A percentile compares a stretch with the other conserved stretches of the same genome.
Evolutionary conservation across 345 rosid species (phyloP).

Genomic region (Citrus trifoliata): DNA sequence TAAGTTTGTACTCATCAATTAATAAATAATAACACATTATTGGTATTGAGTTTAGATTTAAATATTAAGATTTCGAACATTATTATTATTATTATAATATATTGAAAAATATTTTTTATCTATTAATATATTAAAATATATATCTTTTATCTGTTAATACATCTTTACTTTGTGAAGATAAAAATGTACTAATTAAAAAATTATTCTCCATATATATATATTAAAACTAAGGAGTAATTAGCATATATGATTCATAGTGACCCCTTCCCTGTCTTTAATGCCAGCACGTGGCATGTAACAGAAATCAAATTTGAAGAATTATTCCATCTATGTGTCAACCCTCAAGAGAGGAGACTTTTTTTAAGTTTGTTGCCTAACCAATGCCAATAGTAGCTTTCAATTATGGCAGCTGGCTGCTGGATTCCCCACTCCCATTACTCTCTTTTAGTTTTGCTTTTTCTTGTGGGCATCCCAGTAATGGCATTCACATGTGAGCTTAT

Average conservation of each 20-base stretch:
- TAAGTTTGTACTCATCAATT: accelerated
- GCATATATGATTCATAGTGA: not conserved
- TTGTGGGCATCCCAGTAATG: constrained; percentile 7
- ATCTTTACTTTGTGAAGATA: no score
- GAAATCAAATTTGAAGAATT: not conserved
- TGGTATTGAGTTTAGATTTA: no score
- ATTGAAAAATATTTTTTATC: no score
- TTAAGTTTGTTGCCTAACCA: not conserved
- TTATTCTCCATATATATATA: no score
- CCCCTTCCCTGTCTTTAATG: not conserved
- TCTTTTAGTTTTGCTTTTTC: not conserved
- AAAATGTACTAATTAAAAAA: no score
- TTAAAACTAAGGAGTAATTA: not conserved
- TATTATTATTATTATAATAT: no score
- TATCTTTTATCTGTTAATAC: no score
- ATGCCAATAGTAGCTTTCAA: not conserved
- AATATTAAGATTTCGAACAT: no score
- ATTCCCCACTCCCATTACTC: no score
- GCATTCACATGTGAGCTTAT: constrained; percentile 25
- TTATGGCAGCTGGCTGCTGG: not conserved
- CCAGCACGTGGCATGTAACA: constrained; percentile 2
- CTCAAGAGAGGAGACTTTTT: constrained; percentile 3
- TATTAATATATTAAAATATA: no score
- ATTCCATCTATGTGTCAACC: constrained; percentile 14
- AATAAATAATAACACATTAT: accelerated